phyloP scores from a whole-genome alignment of 1,284 basidiomycete genomes.

The Papiliotrema fonsecae region DNA sequence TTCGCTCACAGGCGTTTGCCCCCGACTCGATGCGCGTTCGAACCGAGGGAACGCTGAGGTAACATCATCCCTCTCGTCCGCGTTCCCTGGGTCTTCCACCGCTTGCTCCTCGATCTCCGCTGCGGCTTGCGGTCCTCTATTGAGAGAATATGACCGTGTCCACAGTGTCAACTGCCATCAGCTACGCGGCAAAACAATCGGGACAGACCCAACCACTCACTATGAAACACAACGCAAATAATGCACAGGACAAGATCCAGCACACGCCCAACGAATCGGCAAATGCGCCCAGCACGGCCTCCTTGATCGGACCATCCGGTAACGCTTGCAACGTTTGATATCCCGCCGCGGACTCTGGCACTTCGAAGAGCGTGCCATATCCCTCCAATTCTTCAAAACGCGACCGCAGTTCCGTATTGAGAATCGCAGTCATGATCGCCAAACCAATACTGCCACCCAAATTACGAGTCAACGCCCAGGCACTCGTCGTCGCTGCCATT shows the following conservation, averaged over 20 bases:
- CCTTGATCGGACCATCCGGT: constrained; percentile 24
- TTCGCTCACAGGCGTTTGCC: constrained; percentile 1
- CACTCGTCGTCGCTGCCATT: constrained; percentile 41
- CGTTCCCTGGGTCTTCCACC: neutral
- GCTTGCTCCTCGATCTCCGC: neutral
- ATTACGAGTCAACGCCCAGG: constrained; percentile 26
- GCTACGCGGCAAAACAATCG: neutral
- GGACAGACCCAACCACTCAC: constrained; percentile 8
- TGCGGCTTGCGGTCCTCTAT: constrained; percentile 5
- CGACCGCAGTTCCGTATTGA: constrained; percentile 30
- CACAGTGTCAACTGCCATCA: constrained; percentile 3
- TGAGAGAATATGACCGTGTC: constrained; percentile 12
- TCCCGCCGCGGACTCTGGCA: constrained; percentile 25
- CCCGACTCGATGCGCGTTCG: neutral
- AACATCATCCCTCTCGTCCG: neutral
- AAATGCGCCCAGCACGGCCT: constrained; percentile 30
- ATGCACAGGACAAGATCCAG: constrained; percentile 26
- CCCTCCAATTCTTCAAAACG: constrained; percentile 30
- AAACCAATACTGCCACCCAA: constrained; percentile 31
- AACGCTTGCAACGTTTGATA: constrained; percentile 33
- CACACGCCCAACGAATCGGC: constrained; percentile 29
- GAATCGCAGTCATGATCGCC: constrained; percentile 36
- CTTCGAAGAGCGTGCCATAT: constrained; percentile 30
- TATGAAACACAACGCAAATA: constrained; percentile 17
- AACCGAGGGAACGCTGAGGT: too few species aligned